Evolutionary conservation across 345 rosid genomes (phyloP).

Genomic region (Excoecaria cochinchinensis): DNA sequence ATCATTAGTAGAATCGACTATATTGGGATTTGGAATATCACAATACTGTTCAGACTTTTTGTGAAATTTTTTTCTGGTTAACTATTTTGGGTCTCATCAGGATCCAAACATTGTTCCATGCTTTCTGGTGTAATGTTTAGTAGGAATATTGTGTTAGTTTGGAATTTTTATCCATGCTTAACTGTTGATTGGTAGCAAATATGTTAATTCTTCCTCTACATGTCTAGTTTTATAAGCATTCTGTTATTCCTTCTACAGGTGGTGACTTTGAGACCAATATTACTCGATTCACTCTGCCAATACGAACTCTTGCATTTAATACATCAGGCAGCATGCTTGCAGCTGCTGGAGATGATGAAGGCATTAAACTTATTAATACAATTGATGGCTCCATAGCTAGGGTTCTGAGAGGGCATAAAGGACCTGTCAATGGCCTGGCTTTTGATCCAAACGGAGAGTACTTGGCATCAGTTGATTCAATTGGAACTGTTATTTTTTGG

Average conservation of each 20-base stretch:
- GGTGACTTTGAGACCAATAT: conserved; percentile 92
- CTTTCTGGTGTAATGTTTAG: not conserved
- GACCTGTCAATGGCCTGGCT: conserved; percentile 79
- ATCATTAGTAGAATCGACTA: not conserved
- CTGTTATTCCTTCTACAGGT: conserved; percentile 37
- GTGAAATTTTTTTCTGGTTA: not conserved
- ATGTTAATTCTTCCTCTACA: not conserved
- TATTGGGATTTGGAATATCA: not conserved
- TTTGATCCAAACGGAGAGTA: conserved; percentile 78
- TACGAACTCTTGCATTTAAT: conserved; percentile 79
- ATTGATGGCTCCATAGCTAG: conserved; percentile 90
- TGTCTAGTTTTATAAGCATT: not conserved
- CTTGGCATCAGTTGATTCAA: conserved; percentile 79
- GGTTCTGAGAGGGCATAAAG: conserved; percentile 85
- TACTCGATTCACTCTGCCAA: conserved; percentile 89
- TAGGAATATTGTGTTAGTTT: not conserved
- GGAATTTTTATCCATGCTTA: not conserved
- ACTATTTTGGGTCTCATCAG: not conserved
- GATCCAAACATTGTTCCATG: not conserved
- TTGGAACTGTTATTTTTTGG: conserved; percentile 82
- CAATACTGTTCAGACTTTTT: not conserved
- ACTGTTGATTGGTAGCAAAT: not conserved
- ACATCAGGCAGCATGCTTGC: conserved; percentile 87
- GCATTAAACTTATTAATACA: conserved; percentile 86
- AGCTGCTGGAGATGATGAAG: conserved; percentile 98